These are phyloP conservation scores for Ramalina intermedia DNA, from an alignment of 495 filamentous ascomycete genomes.

Conservation along the genomic window DNA sequence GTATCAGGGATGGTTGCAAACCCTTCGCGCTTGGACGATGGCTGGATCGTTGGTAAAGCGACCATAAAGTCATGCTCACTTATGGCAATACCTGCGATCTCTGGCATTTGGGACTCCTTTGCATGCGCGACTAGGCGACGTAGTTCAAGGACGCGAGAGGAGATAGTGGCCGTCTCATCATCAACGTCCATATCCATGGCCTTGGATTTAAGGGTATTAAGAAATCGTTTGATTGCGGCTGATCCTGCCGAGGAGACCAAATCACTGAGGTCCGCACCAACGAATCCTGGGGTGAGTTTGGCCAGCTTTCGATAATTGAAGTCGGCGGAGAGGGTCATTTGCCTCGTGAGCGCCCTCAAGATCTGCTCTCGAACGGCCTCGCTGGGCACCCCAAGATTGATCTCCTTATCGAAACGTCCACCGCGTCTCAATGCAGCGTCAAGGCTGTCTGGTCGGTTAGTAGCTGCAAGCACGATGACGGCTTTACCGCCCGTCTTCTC, in stretches of 20 bases:
- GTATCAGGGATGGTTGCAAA: constrained; percentile 97
- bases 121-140: constrained; percentile 40
- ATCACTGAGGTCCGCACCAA: constrained; percentile 83
- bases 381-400: constrained; percentile 89
- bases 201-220: constrained; percentile 35
- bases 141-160: constrained; percentile 32
- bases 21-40: constrained; percentile 86
- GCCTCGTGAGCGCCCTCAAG: constrained; percentile 58
- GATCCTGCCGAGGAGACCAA: constrained; percentile 62
- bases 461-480: constrained; percentile 86
- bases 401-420: constrained; percentile 82
- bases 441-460: constrained; percentile 80
- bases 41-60: constrained; percentile 75
- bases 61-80: constrained; percentile 54
- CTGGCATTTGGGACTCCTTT: constrained; percentile 32
- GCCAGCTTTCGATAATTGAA: constrained; percentile 70
- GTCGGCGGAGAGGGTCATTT: constrained; percentile 51
- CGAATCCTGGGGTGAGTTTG: constrained; percentile 83
- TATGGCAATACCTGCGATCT: constrained; percentile 27
- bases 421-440: constrained; percentile 78
- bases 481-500: constrained; percentile 75
- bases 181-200: constrained; percentile 42
- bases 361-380: constrained; percentile 74
- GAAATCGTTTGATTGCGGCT: constrained; percentile 46
- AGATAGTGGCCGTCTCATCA: constrained; percentile 17